Percentiles rank a stretch among this genome's conserved stretches.
phyloP scores from a whole-genome alignment of 2,329 filamentous ascomycete genomes.

The Aspergillus sp. region DNA sequence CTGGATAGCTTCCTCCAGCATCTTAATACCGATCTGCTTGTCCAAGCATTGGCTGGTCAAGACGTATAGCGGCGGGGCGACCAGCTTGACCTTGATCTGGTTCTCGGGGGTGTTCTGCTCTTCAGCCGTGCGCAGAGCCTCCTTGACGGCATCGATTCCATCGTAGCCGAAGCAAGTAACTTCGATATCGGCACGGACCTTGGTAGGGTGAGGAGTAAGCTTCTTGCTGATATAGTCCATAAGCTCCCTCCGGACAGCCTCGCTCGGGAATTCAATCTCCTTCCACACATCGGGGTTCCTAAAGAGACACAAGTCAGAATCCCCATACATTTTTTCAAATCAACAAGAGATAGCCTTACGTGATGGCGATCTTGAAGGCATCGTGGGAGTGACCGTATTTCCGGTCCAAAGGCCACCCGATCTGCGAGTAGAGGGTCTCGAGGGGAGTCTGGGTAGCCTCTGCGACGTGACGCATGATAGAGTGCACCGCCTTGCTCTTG shows the following conservation, averaged over 20 bases:
- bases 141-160: slow-evolving; percentile 96
- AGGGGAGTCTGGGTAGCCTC: slow-evolving; percentile 96
- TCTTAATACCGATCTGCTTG: slow-evolving; percentile 76
- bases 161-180: slow-evolving; percentile 94
- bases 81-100: slow-evolving; percentile 96
- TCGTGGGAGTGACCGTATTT: slow-evolving; percentile 96
- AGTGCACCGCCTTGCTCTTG: slow-evolving; percentile 99
- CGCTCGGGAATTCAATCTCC: slow-evolving; percentile 80
- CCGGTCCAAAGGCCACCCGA: slow-evolving; percentile 96
- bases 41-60: slow-evolving; percentile 92
- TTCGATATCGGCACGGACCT: slow-evolving; percentile 95
- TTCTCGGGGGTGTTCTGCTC: slow-evolving; percentile 85
- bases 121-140: slow-evolving; percentile 82
- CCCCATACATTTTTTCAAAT: background rate
- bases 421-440: slow-evolving; percentile 85
- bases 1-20: slow-evolving; percentile 81
- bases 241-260: slow-evolving; percentile 79
- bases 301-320: slow-evolving; percentile 9
- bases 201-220: slow-evolving; percentile 95
- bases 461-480: slow-evolving; percentile 96
- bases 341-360: slow-evolving; percentile 48
- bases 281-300: slow-evolving; percentile 95
- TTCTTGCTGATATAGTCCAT: slow-evolving; percentile 95
- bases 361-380: slow-evolving; percentile 98
- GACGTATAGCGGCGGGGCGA: slow-evolving; percentile 95